Conservation (phyloP, 345 rosid species). For the Triadica sebifera region DNA sequence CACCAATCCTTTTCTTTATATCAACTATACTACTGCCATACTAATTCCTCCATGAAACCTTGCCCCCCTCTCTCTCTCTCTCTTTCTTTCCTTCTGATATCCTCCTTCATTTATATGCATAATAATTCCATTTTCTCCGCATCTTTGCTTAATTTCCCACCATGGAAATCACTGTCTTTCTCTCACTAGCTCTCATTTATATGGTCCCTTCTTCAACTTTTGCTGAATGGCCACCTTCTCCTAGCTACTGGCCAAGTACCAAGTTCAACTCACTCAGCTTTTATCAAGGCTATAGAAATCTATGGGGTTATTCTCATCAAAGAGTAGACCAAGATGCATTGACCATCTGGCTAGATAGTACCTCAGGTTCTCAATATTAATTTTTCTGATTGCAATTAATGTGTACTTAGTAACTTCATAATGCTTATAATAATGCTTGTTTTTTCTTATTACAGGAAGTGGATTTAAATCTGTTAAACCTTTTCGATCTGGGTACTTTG, state of each 20-base stretch:
- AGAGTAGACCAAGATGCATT: constrained; percentile 56
- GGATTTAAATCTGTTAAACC: constrained; percentile 89
- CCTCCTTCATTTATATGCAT: constrained; percentile 41
- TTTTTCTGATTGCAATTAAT: constrained; percentile 1
- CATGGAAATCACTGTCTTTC: constrained; percentile 34
- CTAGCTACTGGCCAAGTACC: constrained; percentile 92
- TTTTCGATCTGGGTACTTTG: constrained; percentile 90
- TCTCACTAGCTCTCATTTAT: constrained; percentile 35
- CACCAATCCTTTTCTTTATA: constrained; percentile 24
- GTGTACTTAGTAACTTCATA: too few species aligned
- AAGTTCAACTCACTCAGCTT: constrained; percentile 66
- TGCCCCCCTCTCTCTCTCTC: too few species aligned
- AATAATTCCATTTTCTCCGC: constrained; percentile 26
- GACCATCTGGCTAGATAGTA: constrained; percentile 85
- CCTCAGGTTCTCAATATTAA: constrained; percentile 47
- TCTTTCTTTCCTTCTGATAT: too few species aligned
- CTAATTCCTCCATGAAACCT: constrained; percentile 34
- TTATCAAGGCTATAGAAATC: constrained; percentile 64
- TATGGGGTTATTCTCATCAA: constrained; percentile 96
- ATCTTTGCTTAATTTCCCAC: neutral
- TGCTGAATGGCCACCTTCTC: constrained; percentile 80
- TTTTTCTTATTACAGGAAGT: constrained; percentile 53
- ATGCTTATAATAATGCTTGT: neutral
- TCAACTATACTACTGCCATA: constrained; percentile 22
- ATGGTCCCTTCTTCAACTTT: constrained; percentile 35